A percentile compares a stretch with the other conserved stretches of the same genome.
phyloP scores from a whole-genome alignment of 2,329 filamentous ascomycete species.

The Corynespora cassiicola region DNA sequence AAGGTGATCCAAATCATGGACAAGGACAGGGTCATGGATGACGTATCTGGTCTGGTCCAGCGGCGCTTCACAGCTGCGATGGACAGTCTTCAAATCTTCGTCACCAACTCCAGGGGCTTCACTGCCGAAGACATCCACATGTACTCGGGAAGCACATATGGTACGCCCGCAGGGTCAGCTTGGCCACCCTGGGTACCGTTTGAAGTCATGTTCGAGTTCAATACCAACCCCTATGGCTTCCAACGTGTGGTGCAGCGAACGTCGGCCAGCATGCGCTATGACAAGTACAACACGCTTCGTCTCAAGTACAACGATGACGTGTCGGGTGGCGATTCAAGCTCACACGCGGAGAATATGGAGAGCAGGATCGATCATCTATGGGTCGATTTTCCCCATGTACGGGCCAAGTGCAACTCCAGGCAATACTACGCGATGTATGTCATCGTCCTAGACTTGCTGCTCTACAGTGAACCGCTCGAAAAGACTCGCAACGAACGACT shows the following conservation, averaged over 20 bases:
- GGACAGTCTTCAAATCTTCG: conserved; percentile 98
- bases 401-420: conserved; percentile 94
- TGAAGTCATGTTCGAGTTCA: conserved; percentile 98
- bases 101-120: conserved; percentile 92
- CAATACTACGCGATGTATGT: conserved; percentile 99
- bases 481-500: conserved; percentile 95
- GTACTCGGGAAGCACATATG: conserved; percentile 94
- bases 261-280: conserved; percentile 90
- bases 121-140: conserved; percentile 83
- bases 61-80: conserved; percentile 92
- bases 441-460: conserved; percentile 91
- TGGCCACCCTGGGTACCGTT: conserved; percentile 99
- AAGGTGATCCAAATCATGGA: conserved; percentile 99
- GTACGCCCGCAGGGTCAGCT: conserved; percentile 79
- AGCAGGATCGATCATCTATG: conserved; percentile 93
- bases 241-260: conserved; percentile 96
- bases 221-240: conserved; percentile 95
- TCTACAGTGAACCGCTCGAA: conserved; percentile 95
- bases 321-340: conserved; percentile 64
- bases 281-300: conserved; percentile 97
- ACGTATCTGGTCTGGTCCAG: conserved; percentile 93
- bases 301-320: conserved; percentile 98
- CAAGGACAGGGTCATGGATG: conserved; percentile 88
- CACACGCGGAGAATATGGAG: conserved; percentile 65
- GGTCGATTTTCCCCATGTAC: conserved; percentile 93